Evolutionary conservation across 2,329 filamentous ascomycete genomes (phyloP), one percentile per base, ranked within the genome.

Genomic region (Dothistroma septosporum): DNA sequence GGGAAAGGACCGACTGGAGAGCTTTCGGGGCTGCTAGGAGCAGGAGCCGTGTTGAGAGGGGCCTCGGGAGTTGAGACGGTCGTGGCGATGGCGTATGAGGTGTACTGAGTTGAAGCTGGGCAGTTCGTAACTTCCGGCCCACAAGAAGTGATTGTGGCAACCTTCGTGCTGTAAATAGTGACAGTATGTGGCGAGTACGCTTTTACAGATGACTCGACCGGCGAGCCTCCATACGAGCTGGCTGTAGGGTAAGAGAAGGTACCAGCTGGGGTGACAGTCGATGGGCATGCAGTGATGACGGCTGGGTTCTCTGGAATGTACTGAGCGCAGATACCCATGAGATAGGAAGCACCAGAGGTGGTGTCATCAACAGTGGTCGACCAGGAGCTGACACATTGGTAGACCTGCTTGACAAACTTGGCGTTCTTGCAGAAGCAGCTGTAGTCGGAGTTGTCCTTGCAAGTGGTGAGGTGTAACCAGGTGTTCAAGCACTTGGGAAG

Each of bases 401-500:
- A 93, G 74, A 97, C 86, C 72, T 87, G 87, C 75, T 86, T 81
- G 73, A 92, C 89, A 78, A 94, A 93, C 58, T 85, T 79, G 62
- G 82, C 76, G 73, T 88, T 84, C 68, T 90, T 89, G 86, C 93
- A 97, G 87, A 90, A 96, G 85, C 93, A 97, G 67, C 79, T 77
- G 61, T 82, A 78, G 73, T 96, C 91, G 48, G 88, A 87, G 86
- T 96, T 96, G 79, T 90, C 87, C 70, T 83, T 82, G 85, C 93
- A 97, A 73, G 84, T 80, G 55, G 89, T 84, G 63, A 82, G 78
- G 74, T 85, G 84, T 71, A 96, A 78, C 90, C 91, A 97, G 71
- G 92, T 95, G 84, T 93, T 94, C 78, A 97, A 80, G 82, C 93
- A 97, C 73, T 86, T 86, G 65, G 93, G 92, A 54, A 97, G 87